These are phyloP conservation scores for Phytophthora syringae DNA, from an alignment of 352 stramenopile genomes.

Conservation along the genomic window DNA sequence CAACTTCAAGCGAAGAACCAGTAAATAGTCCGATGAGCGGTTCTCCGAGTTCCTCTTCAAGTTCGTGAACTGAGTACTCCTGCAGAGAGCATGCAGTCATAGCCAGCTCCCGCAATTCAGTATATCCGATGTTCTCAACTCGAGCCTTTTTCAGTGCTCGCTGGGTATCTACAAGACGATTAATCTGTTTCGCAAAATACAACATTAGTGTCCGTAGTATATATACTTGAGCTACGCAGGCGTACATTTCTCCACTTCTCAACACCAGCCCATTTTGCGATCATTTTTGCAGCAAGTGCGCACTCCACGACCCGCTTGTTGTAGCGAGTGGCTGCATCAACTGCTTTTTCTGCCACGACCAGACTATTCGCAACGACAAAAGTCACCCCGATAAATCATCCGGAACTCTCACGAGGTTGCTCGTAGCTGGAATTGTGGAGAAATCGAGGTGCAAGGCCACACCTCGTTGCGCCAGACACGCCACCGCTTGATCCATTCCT, in stretches of 20 bases:
- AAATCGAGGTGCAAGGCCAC: constrained; percentile 75
- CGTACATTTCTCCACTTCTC: constrained; percentile 49
- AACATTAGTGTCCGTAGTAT: not conserved
- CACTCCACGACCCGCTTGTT: constrained; percentile 89
- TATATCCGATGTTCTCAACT: constrained; percentile 13
- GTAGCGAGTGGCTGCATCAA: constrained; percentile 61
- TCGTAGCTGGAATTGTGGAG: constrained; percentile 17
- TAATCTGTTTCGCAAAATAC: constrained; percentile 38
- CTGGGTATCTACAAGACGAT: constrained; percentile 52
- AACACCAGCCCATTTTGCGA: constrained; percentile 53
- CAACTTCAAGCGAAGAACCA: constrained; percentile 39
- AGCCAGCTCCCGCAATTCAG: constrained; percentile 39
- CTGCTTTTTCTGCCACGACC: constrained; percentile 75
- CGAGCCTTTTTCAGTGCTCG: constrained; percentile 16
- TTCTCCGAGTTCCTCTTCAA: constrained; percentile 37
- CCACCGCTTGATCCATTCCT: constrained; percentile 86
- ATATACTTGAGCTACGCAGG: not conserved
- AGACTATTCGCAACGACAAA: constrained; percentile 85
- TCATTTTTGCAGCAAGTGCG: constrained; percentile 71
- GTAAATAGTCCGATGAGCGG: constrained; percentile 37
- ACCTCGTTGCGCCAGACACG: constrained; percentile 56
- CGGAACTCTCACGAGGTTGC: constrained; percentile 20
- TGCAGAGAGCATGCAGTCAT: constrained; percentile 21
- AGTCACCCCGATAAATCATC: constrained; percentile 38
- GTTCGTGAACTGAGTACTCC: constrained; percentile 37